Percentiles rank a stretch among this genome's conserved stretches.
Evolutionary conservation across 2,329 filamentous ascomycete genomes (phyloP).

Genomic region (Pyrenophora tritici-repentis): DNA sequence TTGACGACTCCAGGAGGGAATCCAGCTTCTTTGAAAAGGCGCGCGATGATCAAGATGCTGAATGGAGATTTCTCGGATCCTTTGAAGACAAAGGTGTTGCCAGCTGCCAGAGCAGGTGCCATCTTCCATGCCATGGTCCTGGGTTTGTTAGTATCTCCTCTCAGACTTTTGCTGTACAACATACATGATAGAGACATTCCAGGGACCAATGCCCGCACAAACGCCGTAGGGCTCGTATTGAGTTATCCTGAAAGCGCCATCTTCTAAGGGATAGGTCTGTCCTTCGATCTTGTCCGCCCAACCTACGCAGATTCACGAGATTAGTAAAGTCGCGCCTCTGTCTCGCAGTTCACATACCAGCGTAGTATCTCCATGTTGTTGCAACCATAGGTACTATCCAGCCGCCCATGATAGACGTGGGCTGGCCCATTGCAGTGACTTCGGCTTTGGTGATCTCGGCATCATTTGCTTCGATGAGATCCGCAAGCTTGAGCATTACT

Average conservation of each 20-base stretch:
- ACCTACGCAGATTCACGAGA: constrained; percentile 11
- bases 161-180: not conserved
- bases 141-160: not conserved
- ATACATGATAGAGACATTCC: constrained; percentile 31
- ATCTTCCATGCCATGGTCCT: constrained; percentile 35
- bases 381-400: constrained; percentile 13
- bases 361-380: constrained; percentile 18
- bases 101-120: constrained; percentile 41
- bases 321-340: constrained; percentile 4
- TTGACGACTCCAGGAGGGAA: constrained; percentile 51
- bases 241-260: constrained; percentile 9
- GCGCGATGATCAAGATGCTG: constrained; percentile 24
- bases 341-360: constrained; percentile 11
- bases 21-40: constrained; percentile 40
- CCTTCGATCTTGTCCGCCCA: constrained; percentile 33
- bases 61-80: constrained; percentile 37
- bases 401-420: constrained; percentile 7
- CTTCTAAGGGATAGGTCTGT: constrained; percentile 20
- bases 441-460: not conserved
- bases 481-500: constrained; percentile 1
- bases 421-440: constrained; percentile 5
- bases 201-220: constrained; percentile 40
- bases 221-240: constrained; percentile 37
- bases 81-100: constrained; percentile 41
- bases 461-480: not conserved